Evolutionary conservation across 2,329 filamentous ascomycete genomes (phyloP).

Genomic region (Paracamarosporium sp.): DNA sequence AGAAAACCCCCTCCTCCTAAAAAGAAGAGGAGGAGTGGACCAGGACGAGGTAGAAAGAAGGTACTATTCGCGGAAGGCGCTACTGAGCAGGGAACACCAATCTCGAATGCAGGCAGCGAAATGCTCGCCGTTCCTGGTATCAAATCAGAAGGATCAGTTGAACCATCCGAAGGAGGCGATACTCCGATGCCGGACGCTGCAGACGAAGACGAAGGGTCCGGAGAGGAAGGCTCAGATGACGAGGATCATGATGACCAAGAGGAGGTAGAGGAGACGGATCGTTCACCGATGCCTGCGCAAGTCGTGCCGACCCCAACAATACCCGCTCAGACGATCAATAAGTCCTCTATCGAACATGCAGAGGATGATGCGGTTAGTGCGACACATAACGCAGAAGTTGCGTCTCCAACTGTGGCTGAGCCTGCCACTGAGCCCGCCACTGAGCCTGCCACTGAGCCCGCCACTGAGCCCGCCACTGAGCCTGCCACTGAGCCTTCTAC

Average conservation of each 20-base stretch:
- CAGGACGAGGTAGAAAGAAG: slow-evolving; percentile 81
- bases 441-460: background rate
- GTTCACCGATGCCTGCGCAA: slow-evolving; percentile 53
- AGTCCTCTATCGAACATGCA: slow-evolving; percentile 12
- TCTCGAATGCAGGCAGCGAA: slow-evolving; percentile 28
- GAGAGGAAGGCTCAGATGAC: slow-evolving; percentile 52
- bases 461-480: background rate
- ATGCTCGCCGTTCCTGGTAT: slow-evolving; percentile 32
- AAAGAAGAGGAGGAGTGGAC: slow-evolving; percentile 77
- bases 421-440: slow-evolving; percentile 2
- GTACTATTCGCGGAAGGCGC: slow-evolving; percentile 64
- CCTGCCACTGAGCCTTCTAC: background rate
- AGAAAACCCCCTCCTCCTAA: slow-evolving; percentile 73
- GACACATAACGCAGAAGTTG: slow-evolving; percentile 4
- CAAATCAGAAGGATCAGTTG: slow-evolving; percentile 46
- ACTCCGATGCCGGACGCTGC: slow-evolving; percentile 54
- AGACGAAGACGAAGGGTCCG: slow-evolving; percentile 57
- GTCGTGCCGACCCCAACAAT: slow-evolving; percentile 33
- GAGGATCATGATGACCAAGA: slow-evolving; percentile 47
- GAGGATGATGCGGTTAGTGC: background rate
- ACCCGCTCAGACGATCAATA: slow-evolving; percentile 20
- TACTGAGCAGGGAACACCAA: slow-evolving; percentile 33
- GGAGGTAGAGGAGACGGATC: slow-evolving; percentile 48
- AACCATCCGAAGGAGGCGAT: slow-evolving; percentile 43
- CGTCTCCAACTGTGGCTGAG: slow-evolving; percentile 5